A percentile compares a stretch with the other conserved stretches of the same genome.
phyloP scores from a whole-genome alignment of 352 stramenopile species.

The Globisporangium carolinianum region DNA sequence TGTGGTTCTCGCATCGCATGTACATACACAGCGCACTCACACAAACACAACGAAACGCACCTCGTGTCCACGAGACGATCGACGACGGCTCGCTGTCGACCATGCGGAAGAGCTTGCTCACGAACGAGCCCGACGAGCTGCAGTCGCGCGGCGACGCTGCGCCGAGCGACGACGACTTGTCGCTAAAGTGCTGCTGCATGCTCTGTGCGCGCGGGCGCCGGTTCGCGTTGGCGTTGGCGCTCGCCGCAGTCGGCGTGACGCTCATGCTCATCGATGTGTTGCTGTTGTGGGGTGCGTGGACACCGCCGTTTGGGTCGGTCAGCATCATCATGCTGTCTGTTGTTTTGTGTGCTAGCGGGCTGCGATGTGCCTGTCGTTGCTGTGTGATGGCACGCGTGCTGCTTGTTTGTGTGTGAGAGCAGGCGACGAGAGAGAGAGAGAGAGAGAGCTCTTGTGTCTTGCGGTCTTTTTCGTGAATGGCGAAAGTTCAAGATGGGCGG shows the following conservation, averaged over 20 bases:
- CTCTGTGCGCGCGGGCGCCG: constrained; percentile 43
- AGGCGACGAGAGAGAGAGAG: background rate
- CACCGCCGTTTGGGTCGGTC: background rate
- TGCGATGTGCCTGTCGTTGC: background rate
- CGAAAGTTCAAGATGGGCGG: background rate
- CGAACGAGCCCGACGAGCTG: constrained; percentile 69
- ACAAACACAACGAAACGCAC: constrained; percentile 10
- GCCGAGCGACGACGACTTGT: constrained; percentile 6
- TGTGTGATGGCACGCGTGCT: background rate
- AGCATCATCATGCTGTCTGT: constrained; percentile 13
- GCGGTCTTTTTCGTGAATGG: constrained; percentile 1
- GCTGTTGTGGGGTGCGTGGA: background rate
- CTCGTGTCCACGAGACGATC: constrained; percentile 80
- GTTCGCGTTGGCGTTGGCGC: constrained; percentile 9
- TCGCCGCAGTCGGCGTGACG: constrained; percentile 8
- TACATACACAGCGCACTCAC: background rate
- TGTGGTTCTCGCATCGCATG: constrained; percentile 1
- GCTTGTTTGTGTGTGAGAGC: constrained; percentile 2
- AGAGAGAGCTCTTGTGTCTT: constrained; percentile 2
- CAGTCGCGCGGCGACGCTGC: constrained; percentile 24
- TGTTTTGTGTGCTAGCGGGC: background rate
- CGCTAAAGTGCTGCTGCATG: constrained; percentile 34
- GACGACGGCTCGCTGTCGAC: constrained; percentile 72
- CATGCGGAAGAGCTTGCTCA: constrained; percentile 84
- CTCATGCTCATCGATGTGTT: background rate